These are phyloP conservation scores for Fraxinus sp. DNA, from an alignment of 305 asterid species.

Conservation along the genomic window DNA sequence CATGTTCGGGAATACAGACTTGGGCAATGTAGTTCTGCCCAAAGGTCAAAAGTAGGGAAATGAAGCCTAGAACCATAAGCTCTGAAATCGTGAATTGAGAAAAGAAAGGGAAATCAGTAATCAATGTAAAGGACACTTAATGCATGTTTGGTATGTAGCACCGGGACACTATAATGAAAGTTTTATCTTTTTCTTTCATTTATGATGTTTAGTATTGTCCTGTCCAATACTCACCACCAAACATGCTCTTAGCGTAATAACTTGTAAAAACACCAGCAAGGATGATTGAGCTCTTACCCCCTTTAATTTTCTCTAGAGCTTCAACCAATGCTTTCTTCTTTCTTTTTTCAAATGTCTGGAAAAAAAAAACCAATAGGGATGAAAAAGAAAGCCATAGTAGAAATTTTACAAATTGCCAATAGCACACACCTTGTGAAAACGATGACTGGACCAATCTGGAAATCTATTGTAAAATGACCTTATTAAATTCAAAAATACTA, in stretches of 20 bases:
- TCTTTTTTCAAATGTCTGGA: conserved; percentile 65
- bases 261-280: not conserved
- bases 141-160: not conserved
- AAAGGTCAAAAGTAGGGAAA: conserved; percentile 73
- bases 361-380: not conserved
- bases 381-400: not conserved
- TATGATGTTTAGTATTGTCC: not conserved
- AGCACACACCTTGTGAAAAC: not conserved
- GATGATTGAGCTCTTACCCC: conserved; percentile 45
- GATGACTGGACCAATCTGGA: not conserved
- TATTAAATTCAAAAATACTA: not conserved
- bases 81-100: conserved; percentile 32
- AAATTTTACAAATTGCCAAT: not conserved
- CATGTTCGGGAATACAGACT: conserved; percentile 54
- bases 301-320: conserved; percentile 94
- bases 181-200: not conserved
- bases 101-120: not conserved
- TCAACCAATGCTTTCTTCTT: conserved; percentile 68
- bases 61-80: conserved; percentile 77
- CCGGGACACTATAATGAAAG: not conserved
- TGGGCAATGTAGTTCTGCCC: conserved; percentile 65
- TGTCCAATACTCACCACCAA: not conserved
- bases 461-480: not conserved
- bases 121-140: not conserved
- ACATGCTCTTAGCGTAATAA: not conserved